Evolutionary conservation across 768 basidiomycete species (phyloP).

Genomic region (Tulasnella sp.): DNA sequence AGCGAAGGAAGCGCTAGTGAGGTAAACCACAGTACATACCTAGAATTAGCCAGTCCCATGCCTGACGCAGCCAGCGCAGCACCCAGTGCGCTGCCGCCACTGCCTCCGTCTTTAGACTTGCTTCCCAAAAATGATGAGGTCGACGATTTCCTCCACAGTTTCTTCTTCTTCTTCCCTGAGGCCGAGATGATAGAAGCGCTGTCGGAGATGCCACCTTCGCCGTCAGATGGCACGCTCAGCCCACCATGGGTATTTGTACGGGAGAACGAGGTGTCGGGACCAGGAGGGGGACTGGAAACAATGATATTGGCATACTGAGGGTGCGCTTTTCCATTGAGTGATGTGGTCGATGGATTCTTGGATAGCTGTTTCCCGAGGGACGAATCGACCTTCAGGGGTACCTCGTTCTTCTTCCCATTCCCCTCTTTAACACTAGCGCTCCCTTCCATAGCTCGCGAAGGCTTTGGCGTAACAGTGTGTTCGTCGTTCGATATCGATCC

Average conservation of each 20-base stretch:
- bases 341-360: not conserved
- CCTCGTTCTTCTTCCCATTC: not conserved
- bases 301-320: not conserved
- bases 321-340: not conserved
- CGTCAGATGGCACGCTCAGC: not conserved
- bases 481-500: not conserved
- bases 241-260: not conserved
- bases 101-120: not conserved
- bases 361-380: not conserved
- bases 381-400: not conserved
- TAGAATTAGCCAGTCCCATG: slow-evolving; percentile 14
- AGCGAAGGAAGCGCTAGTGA: not conserved
- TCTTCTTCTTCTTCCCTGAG: slow-evolving; percentile 11
- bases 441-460: too few relatives aligned
- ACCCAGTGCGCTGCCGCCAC: not conserved
- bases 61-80: slow-evolving; percentile 16
- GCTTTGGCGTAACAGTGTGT: too few relatives aligned
- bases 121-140: slow-evolving; percentile 4
- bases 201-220: slow-evolving; percentile 8
- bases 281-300: not conserved
- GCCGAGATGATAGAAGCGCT: slow-evolving; percentile 1
- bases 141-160: slow-evolving; percentile 7
- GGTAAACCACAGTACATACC: not conserved
- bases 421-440: too few relatives aligned
- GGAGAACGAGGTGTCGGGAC: not conserved